These are phyloP conservation scores for Ogataea thermomethanolica DNA, from an alignment of 805 yeast species.

Conservation along the genomic window DNA sequence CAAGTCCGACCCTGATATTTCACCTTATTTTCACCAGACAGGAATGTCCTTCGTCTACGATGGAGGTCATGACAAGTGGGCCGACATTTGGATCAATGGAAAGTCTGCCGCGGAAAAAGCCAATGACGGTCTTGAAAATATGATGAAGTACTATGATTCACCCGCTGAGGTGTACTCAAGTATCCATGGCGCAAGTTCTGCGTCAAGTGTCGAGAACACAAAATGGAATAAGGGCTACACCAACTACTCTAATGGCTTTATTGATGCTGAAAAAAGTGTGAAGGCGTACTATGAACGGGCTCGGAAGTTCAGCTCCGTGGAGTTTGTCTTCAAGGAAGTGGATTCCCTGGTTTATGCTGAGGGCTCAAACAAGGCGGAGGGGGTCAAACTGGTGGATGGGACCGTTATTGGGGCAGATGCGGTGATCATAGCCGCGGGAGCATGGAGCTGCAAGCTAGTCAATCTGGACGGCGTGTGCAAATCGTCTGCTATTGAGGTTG, in stretches of 20 bases:
- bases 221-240: conserved; percentile 26
- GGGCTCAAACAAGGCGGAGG: conserved; percentile 15
- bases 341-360: conserved; percentile 9
- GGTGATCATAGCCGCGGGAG: conserved; percentile 27
- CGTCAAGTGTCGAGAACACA: neutral
- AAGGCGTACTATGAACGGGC: conserved; percentile 26
- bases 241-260: conserved; percentile 24
- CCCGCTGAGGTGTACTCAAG: conserved; percentile 13
- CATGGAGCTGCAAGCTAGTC: conserved; percentile 28
- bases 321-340: conserved; percentile 22
- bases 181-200: conserved; percentile 9
- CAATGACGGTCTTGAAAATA: conserved; percentile 12
- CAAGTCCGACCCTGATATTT: conserved; percentile 20
- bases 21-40: conserved; percentile 21
- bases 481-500: conserved; percentile 26
- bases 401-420: conserved; percentile 9
- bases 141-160: conserved; percentile 10
- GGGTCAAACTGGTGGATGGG: conserved; percentile 20
- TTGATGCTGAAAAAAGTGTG: conserved; percentile 24
- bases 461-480: conserved; percentile 17
- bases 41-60: conserved; percentile 28
- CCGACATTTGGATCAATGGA: conserved; percentile 17
- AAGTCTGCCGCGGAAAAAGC: conserved; percentile 16
- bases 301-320: conserved; percentile 12
- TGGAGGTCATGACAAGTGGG: conserved; percentile 26